Conservation (phyloP, 176 grass and related monocot species). For the Triticum monococcum region DNA sequence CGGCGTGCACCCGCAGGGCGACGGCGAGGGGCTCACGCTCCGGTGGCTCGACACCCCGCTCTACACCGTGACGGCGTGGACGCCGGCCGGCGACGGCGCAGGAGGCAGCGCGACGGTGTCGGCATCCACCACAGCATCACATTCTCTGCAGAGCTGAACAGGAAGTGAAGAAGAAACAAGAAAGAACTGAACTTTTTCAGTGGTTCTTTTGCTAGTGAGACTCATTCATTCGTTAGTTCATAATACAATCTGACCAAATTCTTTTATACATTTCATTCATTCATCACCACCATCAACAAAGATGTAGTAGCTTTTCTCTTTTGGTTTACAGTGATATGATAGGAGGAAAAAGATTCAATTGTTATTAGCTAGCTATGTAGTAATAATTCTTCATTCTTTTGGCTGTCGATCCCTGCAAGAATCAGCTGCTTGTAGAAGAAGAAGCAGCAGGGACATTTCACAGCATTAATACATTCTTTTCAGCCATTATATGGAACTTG, state of each 20-base stretch:
- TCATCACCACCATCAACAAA: not conserved
- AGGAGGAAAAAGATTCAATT: constrained; percentile 13
- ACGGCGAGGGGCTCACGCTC: constrained; percentile 74
- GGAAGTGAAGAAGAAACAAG: not conserved
- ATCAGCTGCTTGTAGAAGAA: not conserved
- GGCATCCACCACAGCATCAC: not conserved
- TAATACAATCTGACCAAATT: constrained; percentile 18
- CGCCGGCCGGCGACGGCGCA: not conserved
- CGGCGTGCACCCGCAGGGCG: constrained; percentile 53
- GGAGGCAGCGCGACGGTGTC: not conserved
- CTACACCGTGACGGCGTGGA: constrained; percentile 61
- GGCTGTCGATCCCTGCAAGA: not conserved
- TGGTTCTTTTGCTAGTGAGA: constrained; percentile 18
- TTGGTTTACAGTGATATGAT: constrained; percentile 2
- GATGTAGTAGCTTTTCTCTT: constrained; percentile 9
- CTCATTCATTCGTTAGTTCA: constrained; percentile 7
- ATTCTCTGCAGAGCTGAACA: constrained; percentile 1
- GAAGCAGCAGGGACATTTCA: not conserved
- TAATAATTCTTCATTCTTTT: constrained; percentile 18
- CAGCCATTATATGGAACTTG: not conserved
- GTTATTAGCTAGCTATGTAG: not conserved
- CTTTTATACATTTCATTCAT: constrained; percentile 13
- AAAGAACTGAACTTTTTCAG: constrained; percentile 21
- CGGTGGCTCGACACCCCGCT: constrained; percentile 64
- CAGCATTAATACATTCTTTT: constrained; percentile 2